Base-by-base conservation (phyloP, 306 rosid species). In the Quercus dentata region DNA sequence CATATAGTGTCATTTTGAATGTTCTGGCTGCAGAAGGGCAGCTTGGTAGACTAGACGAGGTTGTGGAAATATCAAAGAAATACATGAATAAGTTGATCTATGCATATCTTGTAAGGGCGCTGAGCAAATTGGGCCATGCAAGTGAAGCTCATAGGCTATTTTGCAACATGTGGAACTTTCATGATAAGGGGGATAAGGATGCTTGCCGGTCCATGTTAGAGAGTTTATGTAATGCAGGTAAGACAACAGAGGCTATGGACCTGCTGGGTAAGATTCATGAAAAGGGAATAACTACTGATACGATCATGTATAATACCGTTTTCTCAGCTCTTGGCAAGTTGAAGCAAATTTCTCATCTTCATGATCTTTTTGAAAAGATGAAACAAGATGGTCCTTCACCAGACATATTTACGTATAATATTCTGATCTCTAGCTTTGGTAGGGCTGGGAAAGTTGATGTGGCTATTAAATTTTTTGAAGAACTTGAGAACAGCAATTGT, bases 91-190 rank as follows among this genome's bases (percentile, higher is more conserved):
- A 84, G 85, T 80, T 83, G 12, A 88, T 90, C 78, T 90, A 92
- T 77, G 94, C 94, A 1, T 95, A 87, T 81, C 89, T 91, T 44
- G 95, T 92, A 6, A 87, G 87, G 88, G 88, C 97, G 8, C 79
- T 95, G 79, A 91, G 92, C 81, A 89, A 88, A 82, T 77, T 91
- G 78, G 99, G 99, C 30, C 95, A 91, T 85, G 80, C 87, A 70
- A 78, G 90, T 83, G 98, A 92, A 89, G 95, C 99, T 46, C 99
- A 95, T 80, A 86, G 94, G 70, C 77, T 95, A 55, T 95, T 95
- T 80, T 92, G 99, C 90, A 86, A 85, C 81, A 92, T 95, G 99
- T 92, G 98, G 98, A 90, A 75, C 79, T 83, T 85, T 74, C 97
- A 91, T 74, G 90, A 90, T 56, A 87, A 78, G 75, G 97, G 98